Conservation (phyloP, 73 alveolate species). For the Symbiodinium pilosum region DNA sequence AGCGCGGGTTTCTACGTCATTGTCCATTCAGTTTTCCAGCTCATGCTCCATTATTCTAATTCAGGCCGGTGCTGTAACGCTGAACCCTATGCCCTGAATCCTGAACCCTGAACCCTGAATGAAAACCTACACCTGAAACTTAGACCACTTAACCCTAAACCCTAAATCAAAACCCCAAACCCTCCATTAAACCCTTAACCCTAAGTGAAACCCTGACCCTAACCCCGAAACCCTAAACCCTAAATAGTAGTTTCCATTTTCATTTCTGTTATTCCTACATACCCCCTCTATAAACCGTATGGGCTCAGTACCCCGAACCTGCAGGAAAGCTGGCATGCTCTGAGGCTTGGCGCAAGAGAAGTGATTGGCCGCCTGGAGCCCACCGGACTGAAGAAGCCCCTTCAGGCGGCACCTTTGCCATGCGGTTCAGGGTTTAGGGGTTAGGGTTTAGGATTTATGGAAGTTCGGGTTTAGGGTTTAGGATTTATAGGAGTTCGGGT, state of each 20-base stretch:
- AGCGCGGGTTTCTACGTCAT: no score
- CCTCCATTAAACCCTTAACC: not conserved
- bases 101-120: no score
- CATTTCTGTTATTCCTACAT: no score
- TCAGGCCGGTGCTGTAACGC: no score
- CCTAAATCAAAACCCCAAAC: not conserved
- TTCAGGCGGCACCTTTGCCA: not conserved
- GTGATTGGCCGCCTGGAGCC: conserved; percentile 11
- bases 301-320: no score
- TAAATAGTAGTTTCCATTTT: not conserved
- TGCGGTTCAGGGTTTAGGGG: not conserved
- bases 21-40: no score
- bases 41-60: no score
- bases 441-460: not conserved
- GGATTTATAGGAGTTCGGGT: no score
- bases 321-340: no score
- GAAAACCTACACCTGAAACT: not conserved
- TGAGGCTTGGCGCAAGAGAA: not conserved
- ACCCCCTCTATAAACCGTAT: no score
- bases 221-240: not conserved
- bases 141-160: not conserved
- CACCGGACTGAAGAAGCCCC: not conserved
- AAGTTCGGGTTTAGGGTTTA: no score
- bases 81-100: no score
- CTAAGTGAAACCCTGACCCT: not conserved